Percentiles rank a stretch among this genome's conserved stretches.
Conservation (phyloP, 2,329 filamentous ascomycete species). For the Paradendryphiella salina region DNA sequence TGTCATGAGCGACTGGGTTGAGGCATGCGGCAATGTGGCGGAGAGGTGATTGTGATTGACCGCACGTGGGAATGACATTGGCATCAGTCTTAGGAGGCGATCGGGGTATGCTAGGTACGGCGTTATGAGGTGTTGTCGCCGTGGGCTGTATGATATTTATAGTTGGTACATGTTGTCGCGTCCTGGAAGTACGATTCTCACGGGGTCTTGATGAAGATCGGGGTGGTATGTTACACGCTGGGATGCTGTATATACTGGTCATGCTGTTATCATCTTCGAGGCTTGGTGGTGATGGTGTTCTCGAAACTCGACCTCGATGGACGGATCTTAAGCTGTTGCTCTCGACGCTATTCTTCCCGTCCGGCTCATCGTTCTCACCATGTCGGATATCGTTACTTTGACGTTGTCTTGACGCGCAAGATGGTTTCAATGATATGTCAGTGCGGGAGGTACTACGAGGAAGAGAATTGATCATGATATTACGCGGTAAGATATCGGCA, state of each 20-base stretch:
- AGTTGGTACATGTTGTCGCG: constrained; percentile 23
- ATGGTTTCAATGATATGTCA: constrained; percentile 40
- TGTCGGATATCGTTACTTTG: constrained; percentile 37
- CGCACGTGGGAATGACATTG: constrained; percentile 50
- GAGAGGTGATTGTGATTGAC: constrained; percentile 55
- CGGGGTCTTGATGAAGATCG: constrained; percentile 51
- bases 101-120: constrained; percentile 21
- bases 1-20: constrained; percentile 51
- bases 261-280: constrained; percentile 45
- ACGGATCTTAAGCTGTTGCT: constrained; percentile 35
- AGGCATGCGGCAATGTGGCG: constrained; percentile 49
- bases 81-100: constrained; percentile 34
- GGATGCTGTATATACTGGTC: constrained; percentile 53
- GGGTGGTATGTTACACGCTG: constrained; percentile 50
- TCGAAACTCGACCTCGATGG: constrained; percentile 30
- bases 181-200: constrained; percentile 30
- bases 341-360: constrained; percentile 34
- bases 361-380: constrained; percentile 36
- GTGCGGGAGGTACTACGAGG: constrained; percentile 32
- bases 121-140: constrained; percentile 13
- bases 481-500: constrained; percentile 43
- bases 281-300: constrained; percentile 41
- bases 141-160: constrained; percentile 21
- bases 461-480: constrained; percentile 28
- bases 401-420: constrained; percentile 34